These are phyloP conservation scores for Leccinum fallax DNA, from an alignment of 1,284 basidiomycete genomes.

Conservation along the genomic window DNA sequence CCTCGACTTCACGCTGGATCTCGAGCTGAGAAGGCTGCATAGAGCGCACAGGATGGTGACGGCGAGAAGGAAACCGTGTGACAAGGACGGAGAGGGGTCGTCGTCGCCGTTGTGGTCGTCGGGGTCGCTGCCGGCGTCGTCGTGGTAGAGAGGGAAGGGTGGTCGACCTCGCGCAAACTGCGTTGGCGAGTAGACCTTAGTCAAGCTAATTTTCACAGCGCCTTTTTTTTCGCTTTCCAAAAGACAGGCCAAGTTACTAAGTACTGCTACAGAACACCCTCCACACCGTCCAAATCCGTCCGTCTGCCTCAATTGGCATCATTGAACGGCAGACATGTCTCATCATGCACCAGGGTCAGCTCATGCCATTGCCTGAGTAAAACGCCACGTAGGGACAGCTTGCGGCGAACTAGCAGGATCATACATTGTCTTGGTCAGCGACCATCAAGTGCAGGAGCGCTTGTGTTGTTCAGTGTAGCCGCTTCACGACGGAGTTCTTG, in stretches of 20 bases:
- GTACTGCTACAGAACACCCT: conserved; percentile 19
- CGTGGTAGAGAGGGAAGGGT: background rate
- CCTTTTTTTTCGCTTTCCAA: conserved; percentile 2
- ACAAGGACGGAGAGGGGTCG: conserved; percentile 6
- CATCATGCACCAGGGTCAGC: background rate
- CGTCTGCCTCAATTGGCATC: conserved; percentile 12
- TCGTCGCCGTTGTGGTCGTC: conserved; percentile 12
- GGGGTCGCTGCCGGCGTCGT: conserved; percentile 2
- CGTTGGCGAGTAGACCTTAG: conserved; percentile 8
- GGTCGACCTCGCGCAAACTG: background rate
- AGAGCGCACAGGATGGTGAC: conserved; percentile 1
- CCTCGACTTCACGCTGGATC: conserved; percentile 86
- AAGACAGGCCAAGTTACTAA: conserved; percentile 1
- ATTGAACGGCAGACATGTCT: conserved; percentile 11
- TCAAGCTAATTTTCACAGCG: conserved; percentile 18
- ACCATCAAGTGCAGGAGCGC: conserved; percentile 18
- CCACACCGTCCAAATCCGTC: conserved; percentile 27
- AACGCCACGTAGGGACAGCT: background rate
- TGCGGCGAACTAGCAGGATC: background rate
- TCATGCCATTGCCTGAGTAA: conserved; percentile 6
- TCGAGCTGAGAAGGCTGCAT: conserved; percentile 83
- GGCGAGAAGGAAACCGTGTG: conserved; percentile 14
- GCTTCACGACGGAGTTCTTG: conserved; percentile 73
- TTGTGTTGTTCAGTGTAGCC: conserved; percentile 37
- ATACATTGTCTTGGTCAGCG: conserved; percentile 13